Conservation (phyloP, 1,284 basidiomycete species). For the Ceratobasidium sp. region DNA sequence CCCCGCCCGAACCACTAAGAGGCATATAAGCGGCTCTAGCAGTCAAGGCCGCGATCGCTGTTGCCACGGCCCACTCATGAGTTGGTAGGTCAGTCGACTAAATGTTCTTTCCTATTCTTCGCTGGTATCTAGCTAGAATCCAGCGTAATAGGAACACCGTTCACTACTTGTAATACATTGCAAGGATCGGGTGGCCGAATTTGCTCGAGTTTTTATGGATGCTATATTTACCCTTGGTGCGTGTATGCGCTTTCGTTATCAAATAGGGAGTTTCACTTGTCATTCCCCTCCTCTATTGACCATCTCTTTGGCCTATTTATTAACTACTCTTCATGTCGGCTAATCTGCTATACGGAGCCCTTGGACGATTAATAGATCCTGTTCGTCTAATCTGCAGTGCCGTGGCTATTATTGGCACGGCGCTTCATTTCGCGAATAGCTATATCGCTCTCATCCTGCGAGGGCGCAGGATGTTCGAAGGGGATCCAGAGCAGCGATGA, state of each 20-base stretch:
- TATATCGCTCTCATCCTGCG: constrained; percentile 47
- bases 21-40: constrained; percentile 18
- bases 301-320: too few species aligned
- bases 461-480: neutral
- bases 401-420: constrained; percentile 47
- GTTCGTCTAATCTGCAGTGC: constrained; percentile 51
- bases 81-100: constrained; percentile 17
- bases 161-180: constrained; percentile 48
- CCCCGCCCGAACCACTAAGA: neutral
- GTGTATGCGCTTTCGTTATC: constrained; percentile 35
- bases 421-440: constrained; percentile 51
- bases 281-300: constrained; percentile 43
- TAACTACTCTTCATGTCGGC: constrained; percentile 51
- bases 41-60: constrained; percentile 13
- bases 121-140: constrained; percentile 49
- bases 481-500: neutral
- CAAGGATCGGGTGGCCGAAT: constrained; percentile 50
- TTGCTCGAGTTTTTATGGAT: constrained; percentile 50
- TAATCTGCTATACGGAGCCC: constrained; percentile 51
- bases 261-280: neutral
- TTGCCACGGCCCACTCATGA: constrained; percentile 22
- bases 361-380: constrained; percentile 49
- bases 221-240: constrained; percentile 49
- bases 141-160: constrained; percentile 47
- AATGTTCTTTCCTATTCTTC: constrained; percentile 42